Conservation (phyloP, 768 basidiomycete species). For the Hygrophoropsis aurantiaca region DNA sequence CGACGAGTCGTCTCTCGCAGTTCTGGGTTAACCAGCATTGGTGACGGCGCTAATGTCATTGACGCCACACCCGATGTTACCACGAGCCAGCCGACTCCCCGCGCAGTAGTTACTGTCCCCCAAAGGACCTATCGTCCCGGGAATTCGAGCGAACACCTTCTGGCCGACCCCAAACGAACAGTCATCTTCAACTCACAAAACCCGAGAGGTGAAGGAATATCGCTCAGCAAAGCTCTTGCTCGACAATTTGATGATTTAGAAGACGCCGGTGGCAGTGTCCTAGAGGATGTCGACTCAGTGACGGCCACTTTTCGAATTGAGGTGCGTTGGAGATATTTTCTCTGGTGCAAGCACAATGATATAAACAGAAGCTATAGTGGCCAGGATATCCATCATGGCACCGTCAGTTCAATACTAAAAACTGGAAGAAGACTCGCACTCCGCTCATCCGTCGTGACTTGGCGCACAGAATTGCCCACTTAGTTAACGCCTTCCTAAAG, state of each 20-base stretch:
- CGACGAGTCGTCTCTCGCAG: too few relatives aligned
- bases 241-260: conserved; percentile 52
- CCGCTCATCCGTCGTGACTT: conserved; percentile 73
- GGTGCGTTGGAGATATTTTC: conserved; percentile 37
- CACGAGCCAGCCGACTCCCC: too few relatives aligned
- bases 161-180: conserved; percentile 54
- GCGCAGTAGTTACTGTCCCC: conserved; percentile 4
- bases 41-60: too few relatives aligned
- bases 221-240: conserved; percentile 60
- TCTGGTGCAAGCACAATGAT: conserved; percentile 8
- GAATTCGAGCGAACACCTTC: neutral
- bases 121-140: conserved; percentile 10
- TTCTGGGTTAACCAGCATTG: too few relatives aligned
- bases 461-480: conserved; percentile 73
- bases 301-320: conserved; percentile 75
- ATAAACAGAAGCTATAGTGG: conserved; percentile 49
- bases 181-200: conserved; percentile 60
- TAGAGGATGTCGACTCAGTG: conserved; percentile 58
- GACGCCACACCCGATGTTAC: too few relatives aligned
- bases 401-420: conserved; percentile 73
- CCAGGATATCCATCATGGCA: conserved; percentile 75
- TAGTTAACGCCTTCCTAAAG: conserved; percentile 62
- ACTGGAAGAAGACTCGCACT: conserved; percentile 72
- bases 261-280: conserved; percentile 58
- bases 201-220: conserved; percentile 58